Conservation (phyloP, 1,284 basidiomycete species). For the Macrocybe sp. region DNA sequence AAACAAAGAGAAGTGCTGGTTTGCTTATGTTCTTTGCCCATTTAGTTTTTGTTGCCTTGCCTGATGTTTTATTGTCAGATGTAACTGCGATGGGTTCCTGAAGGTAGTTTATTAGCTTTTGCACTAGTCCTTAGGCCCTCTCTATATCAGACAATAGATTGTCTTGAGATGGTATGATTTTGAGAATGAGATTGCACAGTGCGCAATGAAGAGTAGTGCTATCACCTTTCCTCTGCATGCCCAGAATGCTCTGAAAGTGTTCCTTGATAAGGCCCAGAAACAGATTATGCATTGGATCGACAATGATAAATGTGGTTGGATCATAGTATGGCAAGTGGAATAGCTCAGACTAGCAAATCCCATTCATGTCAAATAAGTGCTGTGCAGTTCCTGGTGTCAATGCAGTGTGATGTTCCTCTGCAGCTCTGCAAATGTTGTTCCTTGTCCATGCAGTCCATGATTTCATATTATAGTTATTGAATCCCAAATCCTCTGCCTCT, state of each 20-base stretch:
- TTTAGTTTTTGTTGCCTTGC: no score
- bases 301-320: slow-evolving; percentile 21
- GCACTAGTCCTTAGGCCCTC: no score
- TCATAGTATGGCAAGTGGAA: slow-evolving; percentile 34
- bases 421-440: slow-evolving; percentile 13
- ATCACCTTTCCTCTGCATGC: no score
- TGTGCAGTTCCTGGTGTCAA: slow-evolving; percentile 4
- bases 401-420: slow-evolving; percentile 14
- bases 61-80: no score
- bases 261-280: slow-evolving; percentile 21
- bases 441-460: slow-evolving; percentile 17
- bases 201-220: no score
- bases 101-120: no score
- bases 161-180: no score
- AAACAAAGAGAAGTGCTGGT: no score
- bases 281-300: slow-evolving; percentile 38
- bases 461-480: slow-evolving; percentile 16
- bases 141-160: no score
- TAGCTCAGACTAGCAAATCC: slow-evolving; percentile 29
- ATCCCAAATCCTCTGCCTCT: slow-evolving; percentile 16
- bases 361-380: slow-evolving; percentile 9
- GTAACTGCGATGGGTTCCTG: no score
- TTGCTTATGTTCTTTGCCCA: no score
- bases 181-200: no score
- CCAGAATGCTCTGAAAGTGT: slow-evolving; percentile 14